These are phyloP conservation scores for Cadophora luteo-olivacea DNA, from an alignment of 2,329 filamentous ascomycete species.

Conservation along the genomic window DNA sequence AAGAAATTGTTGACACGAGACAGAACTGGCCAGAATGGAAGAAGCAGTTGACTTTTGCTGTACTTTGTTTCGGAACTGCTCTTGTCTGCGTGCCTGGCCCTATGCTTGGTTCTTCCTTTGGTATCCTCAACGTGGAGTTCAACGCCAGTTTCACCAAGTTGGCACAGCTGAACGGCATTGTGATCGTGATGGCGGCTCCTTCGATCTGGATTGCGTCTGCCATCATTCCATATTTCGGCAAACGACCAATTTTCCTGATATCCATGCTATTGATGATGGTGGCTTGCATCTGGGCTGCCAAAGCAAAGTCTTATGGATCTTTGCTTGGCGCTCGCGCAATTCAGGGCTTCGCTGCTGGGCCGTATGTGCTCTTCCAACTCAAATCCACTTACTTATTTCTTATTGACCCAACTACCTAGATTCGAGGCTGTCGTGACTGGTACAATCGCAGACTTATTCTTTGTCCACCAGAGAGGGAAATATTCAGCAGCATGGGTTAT, in stretches of 20 bases:
- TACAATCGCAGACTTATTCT: not conserved
- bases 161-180: not conserved
- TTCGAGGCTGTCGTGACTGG: not conserved
- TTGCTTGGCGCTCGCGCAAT: not conserved
- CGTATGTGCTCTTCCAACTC: not conserved
- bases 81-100: not conserved
- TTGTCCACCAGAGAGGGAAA: not conserved
- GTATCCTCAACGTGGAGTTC: not conserved
- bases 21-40: not conserved
- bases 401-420: not conserved
- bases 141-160: not conserved
- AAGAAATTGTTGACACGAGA: not conserved
- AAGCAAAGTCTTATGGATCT: not conserved
- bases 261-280: not conserved
- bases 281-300: not conserved
- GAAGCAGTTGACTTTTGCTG: not conserved
- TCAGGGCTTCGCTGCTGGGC: not conserved
- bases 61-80: not conserved
- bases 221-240: not conserved
- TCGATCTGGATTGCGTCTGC: not conserved
- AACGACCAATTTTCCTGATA: not conserved
- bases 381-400: not conserved
- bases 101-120: not conserved
- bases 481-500: not conserved
- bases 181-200: not conserved